These are phyloP conservation scores for Aspergillus alliaceus DNA, from an alignment of 2,329 filamentous ascomycete genomes.

Conservation along the genomic window DNA sequence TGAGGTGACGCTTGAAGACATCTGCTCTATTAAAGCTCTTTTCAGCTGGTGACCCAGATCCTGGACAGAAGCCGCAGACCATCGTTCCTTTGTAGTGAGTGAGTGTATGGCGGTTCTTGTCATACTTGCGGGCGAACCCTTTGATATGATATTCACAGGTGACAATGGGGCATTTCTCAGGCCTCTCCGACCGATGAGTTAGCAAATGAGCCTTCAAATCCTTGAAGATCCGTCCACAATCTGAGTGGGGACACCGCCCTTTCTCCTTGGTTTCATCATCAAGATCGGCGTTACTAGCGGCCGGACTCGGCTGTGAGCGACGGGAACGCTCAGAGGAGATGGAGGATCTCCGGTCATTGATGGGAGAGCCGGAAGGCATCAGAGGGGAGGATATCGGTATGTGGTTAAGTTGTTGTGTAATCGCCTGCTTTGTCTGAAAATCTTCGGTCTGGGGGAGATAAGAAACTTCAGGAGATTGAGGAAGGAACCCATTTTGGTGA, in stretches of 20 bases:
- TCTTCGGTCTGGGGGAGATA: constrained; percentile 30
- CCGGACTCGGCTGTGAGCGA: constrained; percentile 59
- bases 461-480: constrained; percentile 38
- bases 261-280: constrained; percentile 64
- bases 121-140: constrained; percentile 92
- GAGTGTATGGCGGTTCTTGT: constrained; percentile 91
- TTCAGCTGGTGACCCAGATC: constrained; percentile 81
- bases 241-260: constrained; percentile 74
- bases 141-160: constrained; percentile 91
- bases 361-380: constrained; percentile 55
- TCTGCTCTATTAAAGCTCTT: constrained; percentile 96
- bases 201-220: constrained; percentile 93
- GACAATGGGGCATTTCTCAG: constrained; percentile 90
- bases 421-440: constrained; percentile 29
- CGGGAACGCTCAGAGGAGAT: constrained; percentile 70
- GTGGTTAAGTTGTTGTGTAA: constrained; percentile 25
- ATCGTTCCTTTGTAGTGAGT: constrained; percentile 98
- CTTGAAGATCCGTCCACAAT: constrained; percentile 85
- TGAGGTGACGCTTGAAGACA: constrained; percentile 92
- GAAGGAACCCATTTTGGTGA: constrained; percentile 29
- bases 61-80: constrained; percentile 93
- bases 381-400: constrained; percentile 58
- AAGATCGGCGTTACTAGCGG: constrained; percentile 61
- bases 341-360: constrained; percentile 62
- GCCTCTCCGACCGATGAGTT: constrained; percentile 85